phyloP scores from a whole-genome alignment of 129 eudicot species.

The Logfia minima region DNA sequence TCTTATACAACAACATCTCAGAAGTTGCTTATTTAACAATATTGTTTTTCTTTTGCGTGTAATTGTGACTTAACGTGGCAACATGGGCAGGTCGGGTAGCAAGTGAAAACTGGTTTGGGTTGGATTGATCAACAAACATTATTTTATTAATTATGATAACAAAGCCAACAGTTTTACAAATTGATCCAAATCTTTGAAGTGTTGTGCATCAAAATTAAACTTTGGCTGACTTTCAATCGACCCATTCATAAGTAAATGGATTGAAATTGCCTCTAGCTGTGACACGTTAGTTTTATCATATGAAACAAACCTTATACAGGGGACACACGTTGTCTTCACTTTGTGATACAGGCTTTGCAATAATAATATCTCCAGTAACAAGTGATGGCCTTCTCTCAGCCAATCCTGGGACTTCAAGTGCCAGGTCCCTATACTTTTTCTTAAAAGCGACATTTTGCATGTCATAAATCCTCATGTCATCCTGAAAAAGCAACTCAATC shows the following conservation, averaged over 20 bases:
- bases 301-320: conserved; percentile 49
- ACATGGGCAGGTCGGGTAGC: neutral
- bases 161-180: neutral
- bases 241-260: neutral
- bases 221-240: neutral
- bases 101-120: neutral
- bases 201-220: neutral
- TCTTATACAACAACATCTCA: neutral
- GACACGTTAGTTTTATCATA: neutral
- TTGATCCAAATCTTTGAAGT: neutral
- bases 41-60: neutral
- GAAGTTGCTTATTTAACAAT: neutral
- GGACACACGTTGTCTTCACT: conserved; percentile 23
- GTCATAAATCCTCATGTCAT: conserved; percentile 69
- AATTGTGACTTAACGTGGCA: neutral
- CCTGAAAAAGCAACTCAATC: conserved; percentile 41
- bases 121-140: neutral
- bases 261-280: neutral
- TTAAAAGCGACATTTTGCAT: conserved; percentile 62
- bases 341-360: conserved; percentile 54
- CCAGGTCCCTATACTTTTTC: conserved; percentile 40
- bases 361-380: conserved; percentile 51
- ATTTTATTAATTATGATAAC: neutral
- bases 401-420: conserved; percentile 87
- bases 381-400: conserved; percentile 92